Evolutionary conservation across 306 rosid species (phyloP).

Genomic region (Prunus davidiana): DNA sequence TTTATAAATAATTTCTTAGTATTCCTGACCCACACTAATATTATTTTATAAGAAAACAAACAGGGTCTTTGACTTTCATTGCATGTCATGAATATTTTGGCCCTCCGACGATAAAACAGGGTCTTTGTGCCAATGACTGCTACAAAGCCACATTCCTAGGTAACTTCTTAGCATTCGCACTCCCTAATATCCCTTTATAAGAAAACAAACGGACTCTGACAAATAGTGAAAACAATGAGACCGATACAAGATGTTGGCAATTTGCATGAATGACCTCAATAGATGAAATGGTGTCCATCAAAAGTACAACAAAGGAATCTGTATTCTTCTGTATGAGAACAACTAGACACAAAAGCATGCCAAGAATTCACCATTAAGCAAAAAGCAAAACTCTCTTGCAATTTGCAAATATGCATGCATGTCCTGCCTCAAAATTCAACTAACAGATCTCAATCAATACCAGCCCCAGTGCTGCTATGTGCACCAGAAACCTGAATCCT

Average conservation of each 20-base stretch:
- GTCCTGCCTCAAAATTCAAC: not conserved
- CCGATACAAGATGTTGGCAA: not conserved
- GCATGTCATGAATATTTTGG: not conserved
- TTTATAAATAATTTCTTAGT: not conserved
- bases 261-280: too few species aligned
- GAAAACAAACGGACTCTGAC: not conserved
- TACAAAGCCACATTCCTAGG: not conserved
- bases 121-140: too few species aligned
- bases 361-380: not conserved
- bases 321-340: not conserved
- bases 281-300: too few species aligned
- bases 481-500: conserved; percentile 19
- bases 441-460: not conserved
- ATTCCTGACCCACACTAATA: not conserved
- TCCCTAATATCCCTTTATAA: not conserved
- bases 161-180: not conserved
- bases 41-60: not conserved
- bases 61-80: too few species aligned
- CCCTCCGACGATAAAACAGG: too few species aligned
- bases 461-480: not conserved
- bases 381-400: not conserved
- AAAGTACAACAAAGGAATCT: not conserved
- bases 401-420: not conserved
- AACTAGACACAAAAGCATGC: not conserved
- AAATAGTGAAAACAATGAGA: not conserved